Conservation (phyloP, 768 basidiomycete genomes). For the Mycena indigotica region DNA sequence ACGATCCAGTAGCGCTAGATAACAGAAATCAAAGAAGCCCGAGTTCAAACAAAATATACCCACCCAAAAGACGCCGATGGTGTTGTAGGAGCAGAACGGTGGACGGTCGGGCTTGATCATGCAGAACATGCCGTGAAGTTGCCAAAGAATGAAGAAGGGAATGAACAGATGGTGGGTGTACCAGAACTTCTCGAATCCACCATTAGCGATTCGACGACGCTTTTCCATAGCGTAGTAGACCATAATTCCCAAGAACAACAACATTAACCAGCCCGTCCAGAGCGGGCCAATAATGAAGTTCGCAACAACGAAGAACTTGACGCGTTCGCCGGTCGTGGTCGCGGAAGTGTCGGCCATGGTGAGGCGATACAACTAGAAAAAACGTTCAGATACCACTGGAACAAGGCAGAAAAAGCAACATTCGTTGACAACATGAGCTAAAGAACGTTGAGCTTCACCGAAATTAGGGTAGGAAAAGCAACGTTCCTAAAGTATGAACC, state of each 20-base stretch:
- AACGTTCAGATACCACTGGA: too few relatives aligned
- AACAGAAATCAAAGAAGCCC: conserved; percentile 4
- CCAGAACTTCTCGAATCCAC: conserved; percentile 84
- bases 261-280: conserved; percentile 88
- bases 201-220: conserved; percentile 58
- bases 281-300: conserved; percentile 91
- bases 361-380: conserved; percentile 70
- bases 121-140: conserved; percentile 95
- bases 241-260: conserved; percentile 69
- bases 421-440: conserved; percentile 88
- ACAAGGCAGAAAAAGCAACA: too few relatives aligned
- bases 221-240: conserved; percentile 88
- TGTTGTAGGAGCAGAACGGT: conserved; percentile 83
- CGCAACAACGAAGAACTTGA: conserved; percentile 69
- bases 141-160: conserved; percentile 92
- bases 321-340: conserved; percentile 51
- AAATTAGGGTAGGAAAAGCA: too few relatives aligned
- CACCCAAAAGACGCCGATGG: conserved; percentile 95
- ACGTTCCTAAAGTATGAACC: conserved; percentile 78
- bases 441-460: too few relatives aligned
- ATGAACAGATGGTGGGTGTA: conserved; percentile 89
- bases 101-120: conserved; percentile 91
- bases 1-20: conserved; percentile 84
- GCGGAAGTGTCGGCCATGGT: conserved; percentile 59
- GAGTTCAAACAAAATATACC: conserved; percentile 27